These are phyloP conservation scores for Picea abies DNA, from an alignment of 83 land plant genomes.

Conservation along the genomic window DNA sequence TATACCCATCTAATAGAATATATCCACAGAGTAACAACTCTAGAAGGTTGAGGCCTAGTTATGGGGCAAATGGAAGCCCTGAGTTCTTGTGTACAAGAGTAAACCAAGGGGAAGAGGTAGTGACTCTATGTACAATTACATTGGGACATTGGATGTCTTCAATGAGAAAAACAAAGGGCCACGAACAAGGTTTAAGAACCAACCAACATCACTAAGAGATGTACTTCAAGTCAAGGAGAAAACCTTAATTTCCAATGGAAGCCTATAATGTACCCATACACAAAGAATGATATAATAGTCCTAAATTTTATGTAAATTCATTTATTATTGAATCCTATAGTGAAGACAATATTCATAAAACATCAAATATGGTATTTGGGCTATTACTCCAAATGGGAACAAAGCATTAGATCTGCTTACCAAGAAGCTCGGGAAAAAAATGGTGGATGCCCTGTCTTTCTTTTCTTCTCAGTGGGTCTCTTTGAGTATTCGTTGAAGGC, in stretches of 20 bases:
- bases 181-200: not conserved
- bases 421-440: too few relatives aligned
- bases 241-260: not conserved
- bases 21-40: slow-evolving; percentile 18
- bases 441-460: too few relatives aligned
- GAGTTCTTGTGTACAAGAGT: slow-evolving; percentile 29
- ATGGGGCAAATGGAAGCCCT: slow-evolving; percentile 15
- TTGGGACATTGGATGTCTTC: slow-evolving; percentile 26
- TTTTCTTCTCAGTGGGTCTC: too few relatives aligned
- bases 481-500: too few relatives aligned
- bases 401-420: slow-evolving; percentile 18
- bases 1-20: slow-evolving; percentile 23
- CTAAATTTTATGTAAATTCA: slow-evolving; percentile 29
- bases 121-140: slow-evolving; percentile 22
- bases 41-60: slow-evolving; percentile 21
- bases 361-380: slow-evolving; percentile 69
- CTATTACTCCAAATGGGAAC: slow-evolving; percentile 80
- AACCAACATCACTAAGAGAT: not conserved
- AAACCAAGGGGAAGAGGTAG: not conserved
- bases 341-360: slow-evolving; percentile 71
- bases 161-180: slow-evolving; percentile 63
- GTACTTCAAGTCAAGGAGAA: not conserved
- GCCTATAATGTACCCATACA: not conserved
- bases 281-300: slow-evolving; percentile 31
- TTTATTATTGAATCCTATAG: slow-evolving; percentile 61